A percentile compares a stretch with the other conserved stretches of the same genome.
phyloP scores from a whole-genome alignment of 345 rosid species.

The Rhizophora apiculata region DNA sequence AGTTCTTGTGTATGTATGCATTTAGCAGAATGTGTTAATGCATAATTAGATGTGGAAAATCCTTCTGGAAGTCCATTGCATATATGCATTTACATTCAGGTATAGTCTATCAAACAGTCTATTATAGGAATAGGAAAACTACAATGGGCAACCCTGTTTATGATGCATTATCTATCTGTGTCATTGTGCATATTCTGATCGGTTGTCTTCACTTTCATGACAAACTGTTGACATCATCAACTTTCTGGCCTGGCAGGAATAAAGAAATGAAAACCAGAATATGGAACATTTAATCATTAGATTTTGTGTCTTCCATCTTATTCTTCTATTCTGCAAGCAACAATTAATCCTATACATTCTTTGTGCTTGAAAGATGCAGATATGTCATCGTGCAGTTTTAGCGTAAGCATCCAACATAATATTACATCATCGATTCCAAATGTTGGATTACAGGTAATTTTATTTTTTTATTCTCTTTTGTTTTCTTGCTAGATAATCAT shows the following conservation, averaged over 20 bases:
- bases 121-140: too few species aligned
- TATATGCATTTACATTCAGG: too few species aligned
- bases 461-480: slow-evolving; percentile 7
- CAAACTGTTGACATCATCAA: too few species aligned
- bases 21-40: too few species aligned
- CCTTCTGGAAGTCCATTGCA: too few species aligned
- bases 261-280: neutral
- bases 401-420: slow-evolving; percentile 56
- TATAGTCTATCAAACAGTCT: too few species aligned
- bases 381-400: slow-evolving; percentile 33
- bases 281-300: neutral
- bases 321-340: neutral
- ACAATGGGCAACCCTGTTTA: too few species aligned
- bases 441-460: slow-evolving; percentile 80
- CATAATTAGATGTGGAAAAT: too few species aligned
- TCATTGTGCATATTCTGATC: too few species aligned
- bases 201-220: too few species aligned
- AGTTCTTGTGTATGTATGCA: too few species aligned
- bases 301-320: neutral
- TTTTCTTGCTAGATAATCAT: neutral
- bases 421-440: slow-evolving; percentile 68
- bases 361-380: slow-evolving; percentile 29
- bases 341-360: neutral
- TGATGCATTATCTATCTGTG: neutral
- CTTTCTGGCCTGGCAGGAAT: too few species aligned